Percentiles rank a stretch among this genome's conserved stretches.
These are phyloP conservation scores for Coemansia sp. DNA, from an alignment of 192 early-diverging fungal species.

Conservation along the genomic window DNA sequence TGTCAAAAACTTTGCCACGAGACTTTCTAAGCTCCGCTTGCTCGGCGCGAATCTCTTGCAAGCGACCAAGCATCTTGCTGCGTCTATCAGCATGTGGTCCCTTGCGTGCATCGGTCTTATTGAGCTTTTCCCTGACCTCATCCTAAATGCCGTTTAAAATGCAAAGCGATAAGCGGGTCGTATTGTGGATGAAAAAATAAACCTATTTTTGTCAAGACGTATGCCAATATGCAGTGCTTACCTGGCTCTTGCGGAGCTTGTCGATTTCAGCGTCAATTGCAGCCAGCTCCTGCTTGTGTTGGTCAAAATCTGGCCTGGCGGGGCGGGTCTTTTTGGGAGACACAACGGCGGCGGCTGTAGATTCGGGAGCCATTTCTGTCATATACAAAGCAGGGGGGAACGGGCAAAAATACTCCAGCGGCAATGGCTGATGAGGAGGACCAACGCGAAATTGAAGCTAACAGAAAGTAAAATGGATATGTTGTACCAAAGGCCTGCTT, in stretches of 20 bases:
- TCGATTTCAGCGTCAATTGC: slow-evolving; percentile 60
- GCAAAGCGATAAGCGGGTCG: neutral
- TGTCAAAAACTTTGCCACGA: slow-evolving; percentile 69
- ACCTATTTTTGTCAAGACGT: neutral
- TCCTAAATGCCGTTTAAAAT: slow-evolving; percentile 44
- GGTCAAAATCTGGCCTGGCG: slow-evolving; percentile 53
- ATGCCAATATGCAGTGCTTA: slow-evolving; percentile 11
- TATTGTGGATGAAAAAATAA: neutral
- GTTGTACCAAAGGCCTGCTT: too few species aligned
- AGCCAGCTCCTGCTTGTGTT: slow-evolving; percentile 52
- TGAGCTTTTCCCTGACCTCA: slow-evolving; percentile 56
- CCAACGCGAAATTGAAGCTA: neutral
- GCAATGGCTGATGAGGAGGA: neutral
- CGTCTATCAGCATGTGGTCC: slow-evolving; percentile 56
- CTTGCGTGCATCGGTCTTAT: slow-evolving; percentile 57
- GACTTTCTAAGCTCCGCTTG: slow-evolving; percentile 67
- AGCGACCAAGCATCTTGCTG: slow-evolving; percentile 59
- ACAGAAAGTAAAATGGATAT: neutral
- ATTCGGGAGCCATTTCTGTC: slow-evolving; percentile 34
- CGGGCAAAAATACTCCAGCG: neutral
- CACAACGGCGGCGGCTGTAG: slow-evolving; percentile 12
- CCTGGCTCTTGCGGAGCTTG: slow-evolving; percentile 56
- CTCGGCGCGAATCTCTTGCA: slow-evolving; percentile 70
- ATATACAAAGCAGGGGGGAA: neutral
- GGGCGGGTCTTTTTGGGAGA: slow-evolving; percentile 32